Base-by-base conservation (phyloP, 2,329 filamentous ascomycete genomes). In the Cadophora sp. region DNA sequence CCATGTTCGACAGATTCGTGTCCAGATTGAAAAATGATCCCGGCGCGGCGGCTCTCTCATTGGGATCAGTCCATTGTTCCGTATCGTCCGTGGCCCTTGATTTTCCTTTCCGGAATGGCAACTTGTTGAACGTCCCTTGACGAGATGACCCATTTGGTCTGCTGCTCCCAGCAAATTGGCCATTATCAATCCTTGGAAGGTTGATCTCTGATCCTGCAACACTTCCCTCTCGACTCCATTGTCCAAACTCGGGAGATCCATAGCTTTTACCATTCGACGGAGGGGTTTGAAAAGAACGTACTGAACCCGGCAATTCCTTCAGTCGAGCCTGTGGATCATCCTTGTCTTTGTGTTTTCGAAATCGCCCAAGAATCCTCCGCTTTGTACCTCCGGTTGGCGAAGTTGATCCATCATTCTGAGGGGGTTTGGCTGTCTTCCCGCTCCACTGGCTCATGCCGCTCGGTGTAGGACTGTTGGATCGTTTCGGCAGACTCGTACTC, bases 1-100 rank as follows among this genome's bases (percentile, higher is more conserved):
- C 91, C 93, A 99, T 96, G 74, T 97, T 89, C 66, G 89, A 89
- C 59, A 98, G 86, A 77, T 98, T 92, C 1, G 93, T 97, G 79
- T 98, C 95, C 29, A 98, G 87, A 75, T 87, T 87, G 80, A 91
- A 97, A 56, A 93, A 80, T 14, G 86, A 62, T 66, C 82, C 73
- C 87, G 87, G 26, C 3, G 53, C 22, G 3, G 51, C 34, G 9
- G 73, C 71, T 34, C 68, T 74, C 19, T 76, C 73, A 63, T 65
- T 65, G 2, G 55, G 62, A 48, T 72, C 79, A 67, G 64, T 74
- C 77, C 82, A 83, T 77, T 89, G 89, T 77, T 84, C 90, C 70
- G 77, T 81, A 69, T 83, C 88, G 70, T 89, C 86, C 24, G 81
- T 78, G 6, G 78, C 76, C 65, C 84, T 83, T 26, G 81, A 76